These are phyloP conservation scores for Alternaria gansuensis DNA, from an alignment of 2,329 filamentous ascomycete genomes.

Conservation along the genomic window DNA sequence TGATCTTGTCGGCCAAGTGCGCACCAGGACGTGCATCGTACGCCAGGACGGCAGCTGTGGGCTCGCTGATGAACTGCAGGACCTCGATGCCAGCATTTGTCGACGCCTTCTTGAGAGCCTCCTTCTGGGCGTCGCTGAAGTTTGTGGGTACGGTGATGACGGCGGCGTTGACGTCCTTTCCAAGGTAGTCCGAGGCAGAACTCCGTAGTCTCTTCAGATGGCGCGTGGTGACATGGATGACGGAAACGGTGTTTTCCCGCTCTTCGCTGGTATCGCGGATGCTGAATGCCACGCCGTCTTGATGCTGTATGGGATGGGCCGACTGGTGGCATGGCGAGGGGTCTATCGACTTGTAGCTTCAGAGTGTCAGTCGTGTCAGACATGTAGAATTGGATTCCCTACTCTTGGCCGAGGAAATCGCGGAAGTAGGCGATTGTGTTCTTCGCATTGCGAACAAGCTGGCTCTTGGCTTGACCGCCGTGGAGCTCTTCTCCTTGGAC, in stretches of 20 bases:
- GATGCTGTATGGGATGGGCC: constrained; percentile 82
- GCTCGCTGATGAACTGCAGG: constrained; percentile 91
- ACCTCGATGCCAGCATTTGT: constrained; percentile 85
- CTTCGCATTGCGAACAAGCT: constrained; percentile 88
- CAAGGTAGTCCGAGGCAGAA: constrained; percentile 90
- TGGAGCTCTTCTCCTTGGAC: constrained; percentile 96
- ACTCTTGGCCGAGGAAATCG: constrained; percentile 95
- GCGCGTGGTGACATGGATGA: constrained; percentile 83
- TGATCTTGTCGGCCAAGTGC: constrained; percentile 80
- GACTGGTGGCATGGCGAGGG: constrained; percentile 93
- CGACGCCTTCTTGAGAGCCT: constrained; percentile 79
- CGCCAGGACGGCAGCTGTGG: constrained; percentile 85
- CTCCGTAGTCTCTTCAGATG: constrained; percentile 82
- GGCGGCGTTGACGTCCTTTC: constrained; percentile 91
- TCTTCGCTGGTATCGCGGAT: constrained; percentile 74
- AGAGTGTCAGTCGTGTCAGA: constrained; percentile 31
- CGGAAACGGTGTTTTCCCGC: constrained; percentile 71
- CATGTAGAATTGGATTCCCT: constrained; percentile 48
- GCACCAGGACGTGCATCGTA: constrained; percentile 87
- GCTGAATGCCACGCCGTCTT: constrained; percentile 78
- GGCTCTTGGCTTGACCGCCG: constrained; percentile 91
- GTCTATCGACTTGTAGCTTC: constrained; percentile 90
- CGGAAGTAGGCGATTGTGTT: constrained; percentile 97
- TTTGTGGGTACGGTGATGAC: constrained; percentile 95
- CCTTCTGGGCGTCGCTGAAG: constrained; percentile 86